Evolutionary conservation across 768 basidiomycete species (phyloP).

Genomic region (Coprinellus aureogranulatus): DNA sequence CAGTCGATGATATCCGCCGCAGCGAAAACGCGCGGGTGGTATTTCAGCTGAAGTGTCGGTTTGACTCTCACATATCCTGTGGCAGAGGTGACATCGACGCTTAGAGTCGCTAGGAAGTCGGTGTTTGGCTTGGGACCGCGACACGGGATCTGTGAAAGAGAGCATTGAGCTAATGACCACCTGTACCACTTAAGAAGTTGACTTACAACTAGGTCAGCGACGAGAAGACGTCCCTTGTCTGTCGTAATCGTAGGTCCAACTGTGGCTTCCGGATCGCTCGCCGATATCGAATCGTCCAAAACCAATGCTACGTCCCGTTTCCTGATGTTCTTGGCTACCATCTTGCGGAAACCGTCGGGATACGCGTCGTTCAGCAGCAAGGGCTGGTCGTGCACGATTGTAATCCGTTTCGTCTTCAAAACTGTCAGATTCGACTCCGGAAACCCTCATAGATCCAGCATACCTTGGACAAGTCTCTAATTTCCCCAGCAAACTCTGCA

Average conservation of each 20-base stretch:
- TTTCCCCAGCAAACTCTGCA: conserved; percentile 42
- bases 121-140: conserved; percentile 52
- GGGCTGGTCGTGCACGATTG: conserved; percentile 56
- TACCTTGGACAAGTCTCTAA: conserved; percentile 39
- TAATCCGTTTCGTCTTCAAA: conserved; percentile 50
- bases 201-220: conserved; percentile 57
- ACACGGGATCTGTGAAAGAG: conserved; percentile 28
- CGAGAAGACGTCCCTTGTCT: conserved; percentile 45
- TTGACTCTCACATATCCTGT: conserved; percentile 48
- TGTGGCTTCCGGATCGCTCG: conserved; percentile 34
- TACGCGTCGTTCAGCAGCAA: conserved; percentile 59
- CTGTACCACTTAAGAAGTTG: background rate
- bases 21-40: conserved; percentile 58
- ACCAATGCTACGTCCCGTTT: conserved; percentile 49
- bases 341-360: conserved; percentile 50
- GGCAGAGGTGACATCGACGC: conserved; percentile 33
- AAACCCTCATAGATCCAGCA: no score
- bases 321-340: conserved; percentile 38
- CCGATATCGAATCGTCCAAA: conserved; percentile 55
- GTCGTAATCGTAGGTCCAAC: conserved; percentile 47
- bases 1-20: conserved; percentile 65
- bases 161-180: background rate
- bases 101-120: conserved; percentile 45
- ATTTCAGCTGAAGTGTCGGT: conserved; percentile 55
- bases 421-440: no score